A percentile compares a stretch with the other conserved stretches of the same genome.
Conservation (phyloP, 176 grass and related monocot species). For the Canna indica region DNA sequence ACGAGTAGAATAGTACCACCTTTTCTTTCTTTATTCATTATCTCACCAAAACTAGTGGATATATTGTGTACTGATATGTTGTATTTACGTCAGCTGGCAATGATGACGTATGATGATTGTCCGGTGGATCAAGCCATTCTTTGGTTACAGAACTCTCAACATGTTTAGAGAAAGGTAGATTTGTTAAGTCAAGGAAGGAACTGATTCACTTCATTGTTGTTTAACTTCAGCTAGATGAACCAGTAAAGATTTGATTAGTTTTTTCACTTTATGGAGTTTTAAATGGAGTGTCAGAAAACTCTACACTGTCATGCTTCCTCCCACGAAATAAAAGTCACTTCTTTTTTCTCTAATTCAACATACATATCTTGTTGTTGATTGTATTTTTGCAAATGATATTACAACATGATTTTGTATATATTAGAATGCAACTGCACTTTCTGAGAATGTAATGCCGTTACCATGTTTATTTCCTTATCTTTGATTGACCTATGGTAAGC, state of each 20-base stretch:
- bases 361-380: not conserved
- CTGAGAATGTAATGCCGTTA: not conserved
- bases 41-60: not conserved
- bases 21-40: not conserved
- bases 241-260: not conserved
- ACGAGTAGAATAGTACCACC: not conserved
- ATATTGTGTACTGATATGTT: conserved; percentile 3
- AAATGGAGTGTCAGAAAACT: not conserved
- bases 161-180: not conserved
- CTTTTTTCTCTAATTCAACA: not conserved
- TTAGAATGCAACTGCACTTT: not conserved
- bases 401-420: not conserved
- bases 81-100: conserved; percentile 23
- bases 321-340: not conserved
- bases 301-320: not conserved
- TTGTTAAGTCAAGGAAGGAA: not conserved
- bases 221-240: conserved; percentile 2
- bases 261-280: not conserved
- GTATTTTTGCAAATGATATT: not conserved
- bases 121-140: not conserved
- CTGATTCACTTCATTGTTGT: not conserved
- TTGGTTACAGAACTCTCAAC: not conserved
- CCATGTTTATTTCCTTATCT: not conserved
- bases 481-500: not conserved
- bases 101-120: conserved; percentile 37